Evolutionary conservation across 176 grass and related monocot species (phyloP).

Genomic region (Secale cereale): DNA sequence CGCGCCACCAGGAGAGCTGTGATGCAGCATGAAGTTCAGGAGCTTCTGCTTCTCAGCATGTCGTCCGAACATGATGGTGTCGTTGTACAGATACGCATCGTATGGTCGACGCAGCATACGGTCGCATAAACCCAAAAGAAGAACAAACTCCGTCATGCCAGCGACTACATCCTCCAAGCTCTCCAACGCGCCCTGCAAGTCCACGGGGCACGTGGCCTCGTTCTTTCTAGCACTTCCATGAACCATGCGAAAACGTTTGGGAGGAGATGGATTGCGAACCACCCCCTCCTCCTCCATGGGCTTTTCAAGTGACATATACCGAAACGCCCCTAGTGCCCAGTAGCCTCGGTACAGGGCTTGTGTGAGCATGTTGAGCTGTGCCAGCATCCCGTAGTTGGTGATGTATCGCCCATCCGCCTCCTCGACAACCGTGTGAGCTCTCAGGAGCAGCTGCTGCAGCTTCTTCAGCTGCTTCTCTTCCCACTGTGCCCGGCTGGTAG

Average conservation of each 20-base stretch:
- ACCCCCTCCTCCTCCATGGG: neutral
- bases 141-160: neutral
- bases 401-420: neutral
- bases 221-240: neutral
- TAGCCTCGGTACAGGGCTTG: constrained; percentile 1
- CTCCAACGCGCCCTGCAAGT: neutral
- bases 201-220: neutral
- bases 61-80: neutral
- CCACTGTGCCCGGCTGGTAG: neutral
- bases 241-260: neutral
- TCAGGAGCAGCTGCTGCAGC: neutral
- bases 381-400: neutral
- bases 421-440: neutral
- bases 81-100: neutral
- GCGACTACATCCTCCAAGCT: neutral
- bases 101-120: neutral
- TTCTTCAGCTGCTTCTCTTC: neutral
- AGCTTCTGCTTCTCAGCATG: neutral
- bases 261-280: neutral
- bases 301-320: neutral
- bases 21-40: neutral
- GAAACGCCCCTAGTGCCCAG: neutral
- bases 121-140: neutral
- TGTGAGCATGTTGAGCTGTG: neutral
- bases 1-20: neutral